Conservation (phyloP, 192 early-diverging fungal species). For the Diversispora epigaea region DNA sequence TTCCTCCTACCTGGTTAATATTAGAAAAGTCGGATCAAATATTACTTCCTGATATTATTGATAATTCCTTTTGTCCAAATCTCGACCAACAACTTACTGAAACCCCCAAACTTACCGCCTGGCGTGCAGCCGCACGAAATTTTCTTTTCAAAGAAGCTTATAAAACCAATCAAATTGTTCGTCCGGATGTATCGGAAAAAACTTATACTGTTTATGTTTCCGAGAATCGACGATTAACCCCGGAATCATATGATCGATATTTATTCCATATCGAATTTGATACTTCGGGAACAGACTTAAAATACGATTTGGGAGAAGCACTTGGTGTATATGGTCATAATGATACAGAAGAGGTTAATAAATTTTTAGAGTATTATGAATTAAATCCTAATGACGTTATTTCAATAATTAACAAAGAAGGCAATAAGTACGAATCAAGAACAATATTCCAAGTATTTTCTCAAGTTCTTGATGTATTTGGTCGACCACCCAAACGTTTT, state of each 20-base stretch:
- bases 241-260: conserved; percentile 86
- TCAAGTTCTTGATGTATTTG: conserved; percentile 88
- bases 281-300: conserved; percentile 71
- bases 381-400: conserved; percentile 67
- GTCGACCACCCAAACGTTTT: conserved; percentile 92
- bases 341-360: conserved; percentile 65
- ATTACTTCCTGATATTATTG: conserved; percentile 35
- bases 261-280: conserved; percentile 98
- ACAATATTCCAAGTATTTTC: conserved; percentile 78
- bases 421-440: conserved; percentile 63
- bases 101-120: conserved; percentile 38
- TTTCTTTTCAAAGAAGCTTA: conserved; percentile 75
- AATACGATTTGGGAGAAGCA: conserved; percentile 92
- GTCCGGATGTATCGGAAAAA: conserved; percentile 64
- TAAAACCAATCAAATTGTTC: conserved; percentile 41
- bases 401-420: conserved; percentile 48
- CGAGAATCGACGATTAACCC: conserved; percentile 84
- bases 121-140: conserved; percentile 62
- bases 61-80: conserved; percentile 37
- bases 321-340: conserved; percentile 92
- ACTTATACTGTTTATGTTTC: conserved; percentile 65
- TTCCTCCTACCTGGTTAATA: conserved; percentile 48
- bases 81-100: conserved; percentile 17
- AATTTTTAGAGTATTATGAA: conserved; percentile 76
- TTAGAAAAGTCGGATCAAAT: conserved; percentile 40